Percentiles rank a stretch among this genome's conserved stretches.
These are phyloP conservation scores for Heteromeles arbutifolia DNA, from an alignment of 306 rosid species.

Conservation along the genomic window DNA sequence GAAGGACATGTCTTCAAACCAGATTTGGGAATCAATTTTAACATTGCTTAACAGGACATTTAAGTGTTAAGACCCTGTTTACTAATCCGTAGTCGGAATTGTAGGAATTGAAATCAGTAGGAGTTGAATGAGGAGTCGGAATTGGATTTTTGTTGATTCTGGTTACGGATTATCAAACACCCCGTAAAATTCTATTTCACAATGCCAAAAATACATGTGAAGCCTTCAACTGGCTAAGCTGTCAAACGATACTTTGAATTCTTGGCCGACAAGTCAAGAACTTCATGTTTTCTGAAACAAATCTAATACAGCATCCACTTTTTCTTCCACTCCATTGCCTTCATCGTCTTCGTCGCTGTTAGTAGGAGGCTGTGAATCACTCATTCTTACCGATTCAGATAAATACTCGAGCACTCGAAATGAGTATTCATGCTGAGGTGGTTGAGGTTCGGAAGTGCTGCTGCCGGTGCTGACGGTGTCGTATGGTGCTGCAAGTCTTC, in stretches of 20 bases:
- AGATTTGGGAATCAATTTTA: not conserved
- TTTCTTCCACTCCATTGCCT: slow-evolving; percentile 26
- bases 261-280: not conserved
- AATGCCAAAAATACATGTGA: not conserved
- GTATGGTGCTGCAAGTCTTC: not conserved
- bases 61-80: not conserved
- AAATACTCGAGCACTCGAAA: slow-evolving; percentile 36
- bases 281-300: slow-evolving; percentile 60
- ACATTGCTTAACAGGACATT: not conserved
- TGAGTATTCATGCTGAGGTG: slow-evolving; percentile 18
- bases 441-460: slow-evolving; percentile 22
- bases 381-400: slow-evolving; percentile 26
- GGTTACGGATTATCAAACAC: too few species aligned
- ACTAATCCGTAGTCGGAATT: not conserved
- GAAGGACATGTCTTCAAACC: not conserved
- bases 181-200: not conserved
- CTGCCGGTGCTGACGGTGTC: not conserved
- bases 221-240: not conserved
- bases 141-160: not conserved
- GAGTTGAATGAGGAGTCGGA: not conserved
- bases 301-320: slow-evolving; percentile 51
- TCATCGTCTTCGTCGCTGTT: slow-evolving; percentile 25
- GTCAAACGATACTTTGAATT: not conserved
- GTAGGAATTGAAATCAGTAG: not conserved
- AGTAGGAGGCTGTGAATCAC: slow-evolving; percentile 11